These are phyloP conservation scores for Boletus huronensis DNA, from an alignment of 768 basidiomycete genomes.

Conservation along the genomic window DNA sequence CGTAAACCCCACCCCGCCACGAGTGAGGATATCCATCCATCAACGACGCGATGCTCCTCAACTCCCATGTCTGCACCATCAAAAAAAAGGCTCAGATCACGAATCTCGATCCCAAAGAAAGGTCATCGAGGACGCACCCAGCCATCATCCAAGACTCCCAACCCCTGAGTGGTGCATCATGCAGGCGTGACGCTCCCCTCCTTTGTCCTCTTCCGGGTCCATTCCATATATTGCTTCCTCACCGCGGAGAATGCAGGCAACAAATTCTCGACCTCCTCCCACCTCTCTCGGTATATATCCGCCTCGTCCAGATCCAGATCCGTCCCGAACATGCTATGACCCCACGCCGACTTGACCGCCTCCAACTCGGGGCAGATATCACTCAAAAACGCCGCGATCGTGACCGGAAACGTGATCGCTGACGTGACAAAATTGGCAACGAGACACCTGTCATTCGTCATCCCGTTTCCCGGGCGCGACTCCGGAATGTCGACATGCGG, in stretches of 20 bases:
- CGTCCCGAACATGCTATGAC: neutral
- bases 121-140: neutral
- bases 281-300: conserved; percentile 11
- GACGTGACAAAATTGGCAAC: conserved; percentile 22
- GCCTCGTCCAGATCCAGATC: conserved; percentile 8
- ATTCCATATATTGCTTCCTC: conserved; percentile 15
- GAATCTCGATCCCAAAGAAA: no score
- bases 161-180: neutral
- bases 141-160: neutral
- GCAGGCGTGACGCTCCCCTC: neutral
- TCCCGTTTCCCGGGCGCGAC: conserved; percentile 8
- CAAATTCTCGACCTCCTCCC: conserved; percentile 23
- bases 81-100: neutral
- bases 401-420: conserved; percentile 13
- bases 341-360: conserved; percentile 15
- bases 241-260: conserved; percentile 23
- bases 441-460: conserved; percentile 5
- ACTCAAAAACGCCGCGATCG: conserved; percentile 26
- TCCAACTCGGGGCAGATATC: conserved; percentile 21
- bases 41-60: neutral
- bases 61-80: neutral
- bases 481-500: neutral
- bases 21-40: neutral
- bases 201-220: neutral
- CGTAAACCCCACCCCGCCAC: no score